These are phyloP conservation scores for Atkinsonella hypoxylon DNA, from an alignment of 2,329 filamentous ascomycete genomes.

Conservation along the genomic window DNA sequence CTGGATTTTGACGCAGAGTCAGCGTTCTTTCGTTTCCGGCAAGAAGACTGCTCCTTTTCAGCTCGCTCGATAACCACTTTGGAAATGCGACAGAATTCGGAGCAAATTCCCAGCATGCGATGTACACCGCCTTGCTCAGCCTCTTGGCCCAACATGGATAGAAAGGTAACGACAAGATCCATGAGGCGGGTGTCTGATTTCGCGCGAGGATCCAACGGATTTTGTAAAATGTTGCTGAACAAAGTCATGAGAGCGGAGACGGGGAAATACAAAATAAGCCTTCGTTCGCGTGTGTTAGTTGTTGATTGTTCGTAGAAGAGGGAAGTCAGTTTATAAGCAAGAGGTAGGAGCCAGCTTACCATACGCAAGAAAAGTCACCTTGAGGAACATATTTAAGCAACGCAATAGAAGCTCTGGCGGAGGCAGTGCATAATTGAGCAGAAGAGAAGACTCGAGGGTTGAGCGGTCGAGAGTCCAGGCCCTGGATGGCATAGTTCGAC, in stretches of 20 bases:
- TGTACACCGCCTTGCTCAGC: constrained; percentile 83
- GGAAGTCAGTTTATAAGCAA: neutral
- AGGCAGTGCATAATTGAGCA: constrained; percentile 82
- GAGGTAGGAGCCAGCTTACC: constrained; percentile 44
- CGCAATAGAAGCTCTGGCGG: constrained; percentile 84
- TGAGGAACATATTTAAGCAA: constrained; percentile 93
- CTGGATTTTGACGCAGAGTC: constrained; percentile 24
- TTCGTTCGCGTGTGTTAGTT: constrained; percentile 15
- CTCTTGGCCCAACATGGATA: constrained; percentile 80
- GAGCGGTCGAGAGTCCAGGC: constrained; percentile 76
- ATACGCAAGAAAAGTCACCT: constrained; percentile 88
- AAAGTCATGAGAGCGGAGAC: constrained; percentile 89
- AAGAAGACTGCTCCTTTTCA: constrained; percentile 69
- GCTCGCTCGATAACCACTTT: constrained; percentile 83
- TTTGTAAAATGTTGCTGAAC: constrained; percentile 93
- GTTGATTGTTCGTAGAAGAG: neutral
- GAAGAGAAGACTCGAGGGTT: constrained; percentile 94
- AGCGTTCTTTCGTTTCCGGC: constrained; percentile 73
- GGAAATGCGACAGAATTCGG: constrained; percentile 94
- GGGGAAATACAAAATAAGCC: constrained; percentile 91
- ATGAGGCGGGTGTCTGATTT: constrained; percentile 83
- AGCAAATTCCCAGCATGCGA: constrained; percentile 85
- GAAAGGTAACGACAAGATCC: constrained; percentile 83
- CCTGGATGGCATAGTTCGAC: constrained; percentile 90
- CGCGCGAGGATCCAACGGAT: constrained; percentile 78